Conservation (phyloP, 192 early-diverging fungal genomes). For the Oehlia diaphana region DNA sequence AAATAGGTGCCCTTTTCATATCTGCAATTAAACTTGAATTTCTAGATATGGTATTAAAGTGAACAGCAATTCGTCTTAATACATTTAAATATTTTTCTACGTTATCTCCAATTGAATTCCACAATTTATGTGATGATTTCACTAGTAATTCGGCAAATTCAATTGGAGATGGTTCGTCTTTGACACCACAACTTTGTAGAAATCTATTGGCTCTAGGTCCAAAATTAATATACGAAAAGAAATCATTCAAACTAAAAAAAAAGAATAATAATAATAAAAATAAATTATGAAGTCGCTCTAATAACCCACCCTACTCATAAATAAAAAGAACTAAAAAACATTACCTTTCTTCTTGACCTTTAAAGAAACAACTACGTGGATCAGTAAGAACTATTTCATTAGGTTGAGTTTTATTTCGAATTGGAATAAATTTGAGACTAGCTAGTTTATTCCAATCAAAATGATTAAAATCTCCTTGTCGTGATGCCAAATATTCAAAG, state of each 20-base stretch:
- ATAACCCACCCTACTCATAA: slow-evolving; percentile 25
- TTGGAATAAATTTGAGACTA: slow-evolving; percentile 63
- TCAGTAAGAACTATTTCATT: too few species aligned
- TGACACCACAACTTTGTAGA: slow-evolving; percentile 80
- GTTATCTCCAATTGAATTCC: slow-evolving; percentile 47
- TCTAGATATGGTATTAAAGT: slow-evolving; percentile 51
- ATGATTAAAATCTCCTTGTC: slow-evolving; percentile 58
- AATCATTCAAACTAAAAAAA: slow-evolving; percentile 46
- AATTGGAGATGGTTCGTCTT: slow-evolving; percentile 70
- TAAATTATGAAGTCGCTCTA: slow-evolving; percentile 30
- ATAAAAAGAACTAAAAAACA: neutral
- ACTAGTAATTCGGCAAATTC: slow-evolving; percentile 72
- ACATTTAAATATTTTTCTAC: slow-evolving; percentile 70
- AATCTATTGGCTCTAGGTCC: slow-evolving; percentile 71
- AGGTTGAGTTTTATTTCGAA: slow-evolving; percentile 17
- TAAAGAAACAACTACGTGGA: neutral
- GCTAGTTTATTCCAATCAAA: slow-evolving; percentile 56
- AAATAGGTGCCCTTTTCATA: slow-evolving; percentile 64
- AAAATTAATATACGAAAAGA: slow-evolving; percentile 69
- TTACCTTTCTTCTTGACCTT: neutral
- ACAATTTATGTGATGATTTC: slow-evolving; percentile 55
- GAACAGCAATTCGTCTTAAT: slow-evolving; percentile 70
- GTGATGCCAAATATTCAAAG: slow-evolving; percentile 69
- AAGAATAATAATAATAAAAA: too few species aligned
- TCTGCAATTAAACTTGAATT: slow-evolving; percentile 42